Percentiles rank a stretch among this genome's conserved stretches.
These are phyloP conservation scores for Zygnema circumcarinatum DNA, from an alignment of 139 green algal species.

Conservation along the genomic window DNA sequence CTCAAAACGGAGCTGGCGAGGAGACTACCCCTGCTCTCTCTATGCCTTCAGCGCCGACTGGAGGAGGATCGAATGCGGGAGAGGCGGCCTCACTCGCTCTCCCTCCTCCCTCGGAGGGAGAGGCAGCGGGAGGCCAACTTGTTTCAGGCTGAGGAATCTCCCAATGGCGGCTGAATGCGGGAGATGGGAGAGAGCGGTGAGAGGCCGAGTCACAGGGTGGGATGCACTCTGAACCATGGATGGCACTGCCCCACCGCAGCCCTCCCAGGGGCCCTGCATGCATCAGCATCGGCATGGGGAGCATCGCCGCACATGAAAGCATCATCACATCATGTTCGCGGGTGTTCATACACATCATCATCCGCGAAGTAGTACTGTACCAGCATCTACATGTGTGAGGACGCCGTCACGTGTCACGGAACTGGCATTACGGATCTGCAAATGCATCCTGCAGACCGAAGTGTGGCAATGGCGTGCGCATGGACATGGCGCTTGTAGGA, in stretches of 20 bases:
- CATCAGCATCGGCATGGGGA: not conserved
- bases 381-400: not conserved
- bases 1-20: not conserved
- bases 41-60: not conserved
- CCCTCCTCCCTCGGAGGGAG: not conserved
- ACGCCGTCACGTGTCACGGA: not conserved
- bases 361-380: not conserved
- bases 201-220: slow-evolving; percentile 3
- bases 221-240: not conserved
- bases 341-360: too few relatives aligned
- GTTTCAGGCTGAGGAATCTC: not conserved
- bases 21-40: not conserved
- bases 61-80: not conserved
- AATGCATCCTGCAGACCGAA: not conserved
- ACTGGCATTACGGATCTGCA: not conserved
- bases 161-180: not conserved
- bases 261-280: not conserved
- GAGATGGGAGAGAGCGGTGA: not conserved
- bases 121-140: not conserved
- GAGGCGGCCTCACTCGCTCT: not conserved
- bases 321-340: too few relatives aligned
- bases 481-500: not conserved
- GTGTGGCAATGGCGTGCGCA: not conserved
- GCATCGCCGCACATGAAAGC: not conserved
- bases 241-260: not conserved